Conservation (phyloP, 768 basidiomycete species). For the Dacryopinax spathularia region DNA sequence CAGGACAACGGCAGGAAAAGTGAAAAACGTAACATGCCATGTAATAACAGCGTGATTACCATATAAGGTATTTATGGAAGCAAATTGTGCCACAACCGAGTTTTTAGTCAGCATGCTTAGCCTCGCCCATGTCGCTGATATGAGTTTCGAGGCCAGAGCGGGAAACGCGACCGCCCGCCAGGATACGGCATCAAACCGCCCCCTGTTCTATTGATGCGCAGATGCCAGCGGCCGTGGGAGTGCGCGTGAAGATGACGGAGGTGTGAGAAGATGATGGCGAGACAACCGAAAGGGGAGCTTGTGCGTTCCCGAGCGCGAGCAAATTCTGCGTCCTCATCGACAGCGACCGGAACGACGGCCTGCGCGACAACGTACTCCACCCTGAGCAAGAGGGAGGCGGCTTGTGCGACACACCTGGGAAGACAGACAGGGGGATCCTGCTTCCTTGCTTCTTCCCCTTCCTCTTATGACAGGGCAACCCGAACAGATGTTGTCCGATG, state of each 20-base stretch:
- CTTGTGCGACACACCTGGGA: conserved; percentile 2
- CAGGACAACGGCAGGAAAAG: neutral
- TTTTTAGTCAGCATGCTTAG: neutral
- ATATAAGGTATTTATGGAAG: neutral
- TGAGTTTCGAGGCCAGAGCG: neutral
- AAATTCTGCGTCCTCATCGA: conserved; percentile 2
- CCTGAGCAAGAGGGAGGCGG: too few relatives aligned
- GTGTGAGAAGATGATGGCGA: conserved; percentile 2
- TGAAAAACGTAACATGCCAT: neutral
- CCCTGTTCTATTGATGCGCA: conserved; percentile 2
- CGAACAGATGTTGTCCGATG: neutral
- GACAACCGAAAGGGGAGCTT: neutral
- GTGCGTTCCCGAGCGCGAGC: neutral
- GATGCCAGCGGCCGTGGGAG: conserved; percentile 1
- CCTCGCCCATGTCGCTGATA: neutral
- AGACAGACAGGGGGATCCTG: neutral
- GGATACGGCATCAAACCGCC: neutral
- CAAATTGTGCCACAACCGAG: neutral
- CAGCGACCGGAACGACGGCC: neutral
- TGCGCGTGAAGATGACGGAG: neutral
- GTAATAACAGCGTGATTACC: neutral
- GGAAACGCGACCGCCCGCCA: conserved; percentile 3
- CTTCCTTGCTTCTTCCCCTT: neutral
- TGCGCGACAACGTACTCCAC: neutral
- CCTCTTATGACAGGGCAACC: conserved; percentile 3